phyloP scores from a whole-genome alignment of 2,329 filamentous ascomycete genomes.

The Aspergillus ochraceus region DNA sequence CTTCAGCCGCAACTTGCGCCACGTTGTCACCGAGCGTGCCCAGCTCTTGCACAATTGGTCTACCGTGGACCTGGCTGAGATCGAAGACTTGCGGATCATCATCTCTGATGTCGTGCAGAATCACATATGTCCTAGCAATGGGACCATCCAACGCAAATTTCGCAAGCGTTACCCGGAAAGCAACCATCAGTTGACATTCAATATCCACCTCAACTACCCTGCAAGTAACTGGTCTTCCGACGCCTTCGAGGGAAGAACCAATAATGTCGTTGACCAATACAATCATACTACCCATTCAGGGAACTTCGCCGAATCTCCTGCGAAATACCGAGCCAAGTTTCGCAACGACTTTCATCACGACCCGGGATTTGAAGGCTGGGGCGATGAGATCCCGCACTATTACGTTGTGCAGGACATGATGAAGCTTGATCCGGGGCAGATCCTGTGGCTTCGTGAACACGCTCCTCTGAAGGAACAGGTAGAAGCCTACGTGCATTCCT shows the following conservation, averaged over 20 bases:
- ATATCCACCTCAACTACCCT: slow-evolving; percentile 54
- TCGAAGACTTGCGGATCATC: slow-evolving; percentile 58
- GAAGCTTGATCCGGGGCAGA: slow-evolving; percentile 61
- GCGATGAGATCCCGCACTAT: slow-evolving; percentile 63
- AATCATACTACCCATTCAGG: slow-evolving; percentile 26
- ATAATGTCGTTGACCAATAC: slow-evolving; percentile 16
- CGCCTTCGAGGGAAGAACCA: slow-evolving; percentile 10
- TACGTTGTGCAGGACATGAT: slow-evolving; percentile 66
- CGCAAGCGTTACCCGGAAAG: slow-evolving; percentile 55
- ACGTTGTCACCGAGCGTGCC: slow-evolving; percentile 53
- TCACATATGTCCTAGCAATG: slow-evolving; percentile 63
- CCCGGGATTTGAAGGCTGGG: slow-evolving; percentile 62
- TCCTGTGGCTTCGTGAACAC: slow-evolving; percentile 58
- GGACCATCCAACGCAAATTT: slow-evolving; percentile 59
- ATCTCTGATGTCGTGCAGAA: slow-evolving; percentile 57
- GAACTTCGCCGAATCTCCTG: slow-evolving; percentile 21
- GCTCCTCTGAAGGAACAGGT: slow-evolving; percentile 59
- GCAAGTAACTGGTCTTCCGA: slow-evolving; percentile 17
- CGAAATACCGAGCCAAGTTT: slow-evolving; percentile 49
- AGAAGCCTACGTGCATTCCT: slow-evolving; percentile 51
- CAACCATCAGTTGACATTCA: slow-evolving; percentile 52
- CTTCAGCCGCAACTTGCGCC: slow-evolving; percentile 48
- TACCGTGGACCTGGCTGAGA: slow-evolving; percentile 56
- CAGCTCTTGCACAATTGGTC: slow-evolving; percentile 61
- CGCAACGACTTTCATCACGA: slow-evolving; percentile 52